Evolutionary conservation across 495 filamentous ascomycete species (phyloP).

Genomic region (Rusavskia elegans): DNA sequence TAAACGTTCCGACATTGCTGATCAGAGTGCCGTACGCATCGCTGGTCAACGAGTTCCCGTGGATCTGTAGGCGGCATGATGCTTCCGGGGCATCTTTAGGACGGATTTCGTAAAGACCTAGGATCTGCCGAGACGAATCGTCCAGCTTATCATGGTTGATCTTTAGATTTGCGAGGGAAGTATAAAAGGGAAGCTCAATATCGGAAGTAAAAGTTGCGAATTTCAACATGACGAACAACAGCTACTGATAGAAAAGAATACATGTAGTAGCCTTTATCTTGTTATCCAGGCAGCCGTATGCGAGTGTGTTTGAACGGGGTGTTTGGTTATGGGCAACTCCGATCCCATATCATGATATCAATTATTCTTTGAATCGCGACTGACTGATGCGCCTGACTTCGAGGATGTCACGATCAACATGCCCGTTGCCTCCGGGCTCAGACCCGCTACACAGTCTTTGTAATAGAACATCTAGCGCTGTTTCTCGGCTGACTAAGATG

Average conservation of each 20-base stretch:
- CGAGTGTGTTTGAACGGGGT: no score
- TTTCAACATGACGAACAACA: conserved; percentile 21
- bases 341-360: no score
- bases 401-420: no score
- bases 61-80: conserved; percentile 73
- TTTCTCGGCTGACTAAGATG: no score
- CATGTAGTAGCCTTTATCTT: no score
- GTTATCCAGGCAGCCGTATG: no score
- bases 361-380: not conserved
- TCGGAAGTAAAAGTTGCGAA: conserved; percentile 85
- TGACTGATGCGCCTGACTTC: not conserved
- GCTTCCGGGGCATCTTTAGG: conserved; percentile 47
- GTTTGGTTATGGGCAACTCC: no score
- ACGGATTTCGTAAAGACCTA: conserved; percentile 83
- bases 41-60: conserved; percentile 67
- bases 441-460: no score
- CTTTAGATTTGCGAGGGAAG: conserved; percentile 71
- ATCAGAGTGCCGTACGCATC: conserved; percentile 26
- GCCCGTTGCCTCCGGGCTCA: no score
- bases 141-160: conserved; percentile 94
- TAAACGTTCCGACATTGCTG: no score
- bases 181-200: conserved; percentile 90
- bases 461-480: no score
- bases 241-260: no score
- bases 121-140: conserved; percentile 68